Evolutionary conservation across 495 filamentous ascomycete species (phyloP).

Genomic region (Entonaema liquescens): DNA sequence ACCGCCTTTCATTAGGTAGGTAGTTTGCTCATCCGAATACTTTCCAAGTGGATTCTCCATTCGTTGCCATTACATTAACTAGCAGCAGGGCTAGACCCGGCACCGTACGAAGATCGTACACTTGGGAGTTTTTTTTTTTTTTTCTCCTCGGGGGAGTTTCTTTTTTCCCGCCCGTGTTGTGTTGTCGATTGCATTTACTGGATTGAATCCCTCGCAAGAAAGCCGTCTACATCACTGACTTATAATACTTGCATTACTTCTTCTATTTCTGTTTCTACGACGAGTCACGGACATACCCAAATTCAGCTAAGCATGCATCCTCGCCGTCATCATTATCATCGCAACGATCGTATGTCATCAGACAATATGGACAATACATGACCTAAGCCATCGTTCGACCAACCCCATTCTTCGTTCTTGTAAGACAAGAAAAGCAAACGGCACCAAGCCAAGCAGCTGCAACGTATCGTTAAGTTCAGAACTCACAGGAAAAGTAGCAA

Average conservation of each 20-base stretch:
- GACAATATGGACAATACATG: constrained; percentile 18
- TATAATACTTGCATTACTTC: neutral
- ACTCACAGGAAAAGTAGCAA: constrained; percentile 10
- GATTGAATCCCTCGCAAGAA: too few relatives aligned
- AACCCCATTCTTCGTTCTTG: neutral
- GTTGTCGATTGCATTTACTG: too few relatives aligned
- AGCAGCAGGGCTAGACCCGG: constrained; percentile 13
- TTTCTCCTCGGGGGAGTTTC: too few relatives aligned
- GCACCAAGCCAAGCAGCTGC: constrained; percentile 3
- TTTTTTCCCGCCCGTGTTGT: too few relatives aligned
- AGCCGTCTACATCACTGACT: neutral
- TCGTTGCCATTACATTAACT: neutral
- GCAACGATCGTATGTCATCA: constrained; percentile 26
- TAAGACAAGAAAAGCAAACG: constrained; percentile 12
- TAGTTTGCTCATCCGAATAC: neutral
- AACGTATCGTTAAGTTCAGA: neutral
- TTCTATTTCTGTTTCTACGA: too few relatives aligned
- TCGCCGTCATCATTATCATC: neutral
- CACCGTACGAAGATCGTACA: constrained; percentile 29
- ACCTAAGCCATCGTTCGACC: constrained; percentile 29
- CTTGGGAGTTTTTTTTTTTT: neutral
- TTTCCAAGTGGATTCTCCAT: neutral
- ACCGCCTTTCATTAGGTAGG: constrained; percentile 14
- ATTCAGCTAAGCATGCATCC: neutral
- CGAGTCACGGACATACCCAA: neutral